Conservation (phyloP, 805 yeast genomes). For the Yamadazyma sp. region DNA sequence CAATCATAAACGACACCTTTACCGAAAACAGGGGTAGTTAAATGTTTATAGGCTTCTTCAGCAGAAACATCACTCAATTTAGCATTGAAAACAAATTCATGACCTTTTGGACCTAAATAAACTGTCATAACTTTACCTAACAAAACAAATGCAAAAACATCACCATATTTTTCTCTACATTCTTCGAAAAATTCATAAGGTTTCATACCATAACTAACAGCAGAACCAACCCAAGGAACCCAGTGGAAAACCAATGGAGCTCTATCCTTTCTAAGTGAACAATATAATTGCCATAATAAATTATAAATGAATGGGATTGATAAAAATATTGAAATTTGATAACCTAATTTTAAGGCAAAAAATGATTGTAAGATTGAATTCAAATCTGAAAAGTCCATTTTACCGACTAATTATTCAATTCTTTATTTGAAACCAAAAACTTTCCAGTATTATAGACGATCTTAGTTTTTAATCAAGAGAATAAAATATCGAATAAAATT, state of each 20-base stretch:
- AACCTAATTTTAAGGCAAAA: conserved; percentile 21
- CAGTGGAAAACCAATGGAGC: conserved; percentile 89
- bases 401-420: not conserved
- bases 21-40: conserved; percentile 99
- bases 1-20: conserved; percentile 97
- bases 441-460: too few relatives aligned
- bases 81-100: conserved; percentile 91
- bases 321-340: conserved; percentile 31
- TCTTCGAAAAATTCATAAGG: conserved; percentile 87
- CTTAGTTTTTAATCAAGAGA: too few relatives aligned
- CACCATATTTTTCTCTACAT: conserved; percentile 83
- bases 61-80: conserved; percentile 89
- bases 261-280: conserved; percentile 73
- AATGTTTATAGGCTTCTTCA: conserved; percentile 91
- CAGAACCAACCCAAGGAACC: conserved; percentile 96
- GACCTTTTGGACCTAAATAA: conserved; percentile 95
- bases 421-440: too few relatives aligned
- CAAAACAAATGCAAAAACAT: conserved; percentile 84
- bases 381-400: not conserved
- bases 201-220: conserved; percentile 83
- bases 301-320: conserved; percentile 63
- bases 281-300: conserved; percentile 61
- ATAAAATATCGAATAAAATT: not conserved
- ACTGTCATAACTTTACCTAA: conserved; percentile 94
- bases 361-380: conserved; percentile 14